Evolutionary conservation across 2,329 filamentous ascomycete species (phyloP).

Genomic region (Pestalotiopsis sp.): DNA sequence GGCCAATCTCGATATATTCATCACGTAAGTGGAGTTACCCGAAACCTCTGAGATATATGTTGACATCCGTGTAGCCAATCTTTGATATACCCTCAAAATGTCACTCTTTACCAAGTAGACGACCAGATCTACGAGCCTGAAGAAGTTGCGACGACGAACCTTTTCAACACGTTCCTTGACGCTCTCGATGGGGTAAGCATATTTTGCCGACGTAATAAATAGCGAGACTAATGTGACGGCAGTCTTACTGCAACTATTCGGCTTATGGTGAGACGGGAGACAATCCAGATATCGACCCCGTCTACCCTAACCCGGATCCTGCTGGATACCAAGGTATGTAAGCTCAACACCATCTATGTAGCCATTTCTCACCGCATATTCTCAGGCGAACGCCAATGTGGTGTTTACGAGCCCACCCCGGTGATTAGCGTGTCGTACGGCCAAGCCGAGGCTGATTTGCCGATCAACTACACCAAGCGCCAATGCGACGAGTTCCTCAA

Average conservation of each 20-base stretch:
- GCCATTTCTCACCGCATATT: neutral
- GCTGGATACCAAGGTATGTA: slow-evolving; percentile 46
- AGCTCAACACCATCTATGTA: neutral
- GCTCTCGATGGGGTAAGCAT: slow-evolving; percentile 38
- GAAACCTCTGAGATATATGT: neutral
- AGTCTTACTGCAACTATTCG: slow-evolving; percentile 29
- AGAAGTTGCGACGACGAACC: slow-evolving; percentile 14
- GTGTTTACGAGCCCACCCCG: slow-evolving; percentile 50
- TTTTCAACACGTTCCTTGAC: slow-evolving; percentile 44
- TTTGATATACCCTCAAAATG: slow-evolving; percentile 38
- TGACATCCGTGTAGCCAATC: slow-evolving; percentile 28
- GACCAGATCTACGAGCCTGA: slow-evolving; percentile 36
- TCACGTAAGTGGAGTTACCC: slow-evolving; percentile 17
- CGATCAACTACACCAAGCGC: slow-evolving; percentile 50
- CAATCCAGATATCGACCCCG: slow-evolving; percentile 18
- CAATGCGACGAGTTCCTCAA: slow-evolving; percentile 52
- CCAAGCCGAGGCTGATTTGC: slow-evolving; percentile 50
- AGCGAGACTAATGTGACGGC: neutral
- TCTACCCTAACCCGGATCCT: slow-evolving; percentile 45
- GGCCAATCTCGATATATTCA: slow-evolving; percentile 35
- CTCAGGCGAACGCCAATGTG: slow-evolving; percentile 31
- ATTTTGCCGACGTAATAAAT: no score
- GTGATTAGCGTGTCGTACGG: slow-evolving; percentile 59
- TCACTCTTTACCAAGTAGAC: slow-evolving; percentile 40
- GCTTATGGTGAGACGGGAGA: slow-evolving; percentile 27